Percentiles rank a stretch among this genome's conserved stretches.
Evolutionary conservation across 176 grass and related monocot species (phyloP).

Genomic region (Phyllostachys edulis): DNA sequence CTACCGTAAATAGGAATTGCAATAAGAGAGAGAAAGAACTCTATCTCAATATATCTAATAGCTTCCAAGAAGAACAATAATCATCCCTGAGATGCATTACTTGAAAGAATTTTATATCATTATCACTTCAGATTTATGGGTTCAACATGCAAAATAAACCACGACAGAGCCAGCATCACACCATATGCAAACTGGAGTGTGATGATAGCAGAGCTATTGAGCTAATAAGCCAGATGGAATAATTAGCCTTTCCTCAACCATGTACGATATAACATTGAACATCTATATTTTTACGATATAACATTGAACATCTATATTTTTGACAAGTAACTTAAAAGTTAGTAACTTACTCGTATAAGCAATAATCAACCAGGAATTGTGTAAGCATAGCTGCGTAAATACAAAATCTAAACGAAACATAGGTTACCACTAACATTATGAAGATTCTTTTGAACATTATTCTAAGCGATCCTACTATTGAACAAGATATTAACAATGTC

Average conservation of each 20-base stretch:
- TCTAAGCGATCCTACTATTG: not conserved
- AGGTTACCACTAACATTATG: not conserved
- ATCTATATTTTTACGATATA: not conserved
- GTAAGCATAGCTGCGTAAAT: not conserved
- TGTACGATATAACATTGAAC: not conserved
- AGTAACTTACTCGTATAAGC: not conserved
- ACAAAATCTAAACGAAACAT: not conserved
- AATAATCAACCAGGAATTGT: not conserved
- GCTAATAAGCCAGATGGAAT: conserved; percentile 7
- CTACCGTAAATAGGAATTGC: conserved; percentile 2
- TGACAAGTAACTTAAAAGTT: not conserved
- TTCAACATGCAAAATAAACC: not conserved
- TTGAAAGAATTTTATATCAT: not conserved
- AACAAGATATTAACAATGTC: not conserved
- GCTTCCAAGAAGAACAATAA: conserved; percentile 7
- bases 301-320: not conserved
- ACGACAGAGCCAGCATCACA: not conserved
- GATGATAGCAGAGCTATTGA: not conserved
- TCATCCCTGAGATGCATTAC: not conserved
- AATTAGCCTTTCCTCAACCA: not conserved
- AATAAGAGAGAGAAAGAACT: conserved; percentile 13
- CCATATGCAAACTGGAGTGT: conserved; percentile 16
- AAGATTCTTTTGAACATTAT: not conserved
- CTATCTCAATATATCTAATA: conserved; percentile 17
- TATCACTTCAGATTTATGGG: not conserved